A percentile compares a stretch with the other conserved stretches of the same genome.
phyloP scores from a whole-genome alignment of 495 filamentous ascomycete genomes.

The Neurospora intermedia region DNA sequence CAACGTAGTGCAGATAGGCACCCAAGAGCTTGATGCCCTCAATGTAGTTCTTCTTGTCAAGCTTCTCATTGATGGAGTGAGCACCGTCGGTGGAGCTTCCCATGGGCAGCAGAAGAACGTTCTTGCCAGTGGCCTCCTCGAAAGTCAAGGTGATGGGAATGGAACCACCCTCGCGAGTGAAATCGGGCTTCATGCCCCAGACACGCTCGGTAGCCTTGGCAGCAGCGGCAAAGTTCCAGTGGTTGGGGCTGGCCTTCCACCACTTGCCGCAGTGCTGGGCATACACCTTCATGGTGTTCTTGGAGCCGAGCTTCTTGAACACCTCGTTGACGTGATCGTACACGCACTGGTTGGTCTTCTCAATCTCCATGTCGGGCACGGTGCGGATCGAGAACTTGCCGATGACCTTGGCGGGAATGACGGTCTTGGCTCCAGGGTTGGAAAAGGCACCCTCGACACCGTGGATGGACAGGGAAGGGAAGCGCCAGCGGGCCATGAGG shows the following conservation, averaged over 20 bases:
- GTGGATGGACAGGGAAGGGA: conserved; percentile 90
- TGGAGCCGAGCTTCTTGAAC: conserved; percentile 74
- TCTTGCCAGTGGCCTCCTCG: conserved; percentile 97
- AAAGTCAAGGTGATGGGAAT: conserved; percentile 97
- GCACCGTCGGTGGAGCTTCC: conserved; percentile 93
- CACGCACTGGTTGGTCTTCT: conserved; percentile 74
- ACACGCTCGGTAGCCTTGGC: conserved; percentile 87
- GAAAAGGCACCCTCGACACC: conserved; percentile 95
- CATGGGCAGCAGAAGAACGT: conserved; percentile 91
- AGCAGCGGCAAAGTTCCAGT: conserved; percentile 96
- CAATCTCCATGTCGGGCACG: conserved; percentile 93
- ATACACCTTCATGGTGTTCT: conserved; percentile 76
- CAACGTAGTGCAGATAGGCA: conserved; percentile 93
- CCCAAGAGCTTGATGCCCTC: conserved; percentile 95
- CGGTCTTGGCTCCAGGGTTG: conserved; percentile 88
- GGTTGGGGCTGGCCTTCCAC: conserved; percentile 95
- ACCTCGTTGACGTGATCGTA: conserved; percentile 65
- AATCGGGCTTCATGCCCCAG: conserved; percentile 83
- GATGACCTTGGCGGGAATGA: conserved; percentile 93
- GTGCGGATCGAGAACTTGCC: conserved; percentile 98
- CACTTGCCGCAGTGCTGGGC: conserved; percentile 88
- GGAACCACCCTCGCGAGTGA: conserved; percentile 93
- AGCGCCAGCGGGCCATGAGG: conserved; percentile 91
- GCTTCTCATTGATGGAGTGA: conserved; percentile 96
- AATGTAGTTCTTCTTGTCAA: conserved; percentile 94